These are phyloP conservation scores for Barbarea vulgaris DNA, from an alignment of 345 rosid species.

Conservation along the genomic window DNA sequence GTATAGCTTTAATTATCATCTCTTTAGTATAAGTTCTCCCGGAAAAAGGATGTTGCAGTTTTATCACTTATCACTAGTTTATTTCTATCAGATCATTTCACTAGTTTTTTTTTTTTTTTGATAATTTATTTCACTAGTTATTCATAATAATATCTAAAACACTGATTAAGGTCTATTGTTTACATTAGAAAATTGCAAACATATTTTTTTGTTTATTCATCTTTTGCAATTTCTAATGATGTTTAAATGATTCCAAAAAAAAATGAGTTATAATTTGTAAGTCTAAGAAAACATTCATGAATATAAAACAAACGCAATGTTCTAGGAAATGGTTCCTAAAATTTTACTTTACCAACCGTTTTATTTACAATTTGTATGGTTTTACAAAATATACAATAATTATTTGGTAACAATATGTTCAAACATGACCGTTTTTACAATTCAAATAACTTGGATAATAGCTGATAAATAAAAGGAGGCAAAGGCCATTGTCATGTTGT, in stretches of 20 bases:
- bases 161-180: not conserved
- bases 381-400: no score
- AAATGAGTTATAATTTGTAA: not conserved
- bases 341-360: not conserved
- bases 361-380: not conserved
- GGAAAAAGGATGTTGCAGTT: not conserved
- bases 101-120: not conserved
- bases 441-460: not conserved
- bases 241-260: not conserved
- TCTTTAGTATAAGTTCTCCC: slow-evolving; percentile 16
- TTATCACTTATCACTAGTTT: not conserved
- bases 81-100: not conserved
- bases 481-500: slow-evolving; percentile 18
- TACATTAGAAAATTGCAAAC: not conserved
- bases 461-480: not conserved
- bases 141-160: not conserved
- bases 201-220: not conserved
- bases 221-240: not conserved
- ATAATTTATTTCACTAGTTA: not conserved
- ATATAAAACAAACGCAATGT: no score
- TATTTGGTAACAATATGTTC: no score
- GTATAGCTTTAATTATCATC: not conserved
- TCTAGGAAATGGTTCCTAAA: not conserved
- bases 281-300: not conserved
- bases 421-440: not conserved